Conservation (phyloP, 345 rosid species). For the Eucalyptus guilfoylei region DNA sequence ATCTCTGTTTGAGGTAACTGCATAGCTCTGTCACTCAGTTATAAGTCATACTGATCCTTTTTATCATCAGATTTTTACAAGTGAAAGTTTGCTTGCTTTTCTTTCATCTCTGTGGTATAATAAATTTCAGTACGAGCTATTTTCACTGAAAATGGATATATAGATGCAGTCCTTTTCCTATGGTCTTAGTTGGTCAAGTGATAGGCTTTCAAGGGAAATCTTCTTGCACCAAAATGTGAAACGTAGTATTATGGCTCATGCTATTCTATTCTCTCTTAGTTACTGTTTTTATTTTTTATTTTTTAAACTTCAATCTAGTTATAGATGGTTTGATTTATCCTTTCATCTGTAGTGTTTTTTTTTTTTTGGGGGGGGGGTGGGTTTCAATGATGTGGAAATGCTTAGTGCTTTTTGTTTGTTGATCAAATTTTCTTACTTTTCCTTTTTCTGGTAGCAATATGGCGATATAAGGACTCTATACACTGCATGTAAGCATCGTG, state of each 20-base stretch:
- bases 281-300: background rate
- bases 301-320: background rate
- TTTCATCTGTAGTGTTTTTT: background rate
- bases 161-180: background rate
- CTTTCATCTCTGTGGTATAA: background rate
- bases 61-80: background rate
- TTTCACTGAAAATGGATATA: background rate
- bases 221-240: background rate
- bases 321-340: background rate
- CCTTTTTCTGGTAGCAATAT: slow-evolving; percentile 47
- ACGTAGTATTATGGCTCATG: background rate
- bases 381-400: background rate
- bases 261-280: background rate
- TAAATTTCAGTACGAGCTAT: background rate
- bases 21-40: background rate
- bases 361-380: background rate
- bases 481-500: slow-evolving; percentile 94
- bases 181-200: background rate
- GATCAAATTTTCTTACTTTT: background rate
- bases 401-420: background rate
- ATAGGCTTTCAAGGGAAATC: background rate
- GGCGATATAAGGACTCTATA: slow-evolving; percentile 91
- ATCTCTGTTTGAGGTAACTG: slow-evolving; percentile 77
- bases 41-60: background rate
- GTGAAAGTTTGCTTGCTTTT: background rate